Base-by-base conservation (phyloP, 257 asterid genomes). In the Eucommia ulmoides region DNA sequence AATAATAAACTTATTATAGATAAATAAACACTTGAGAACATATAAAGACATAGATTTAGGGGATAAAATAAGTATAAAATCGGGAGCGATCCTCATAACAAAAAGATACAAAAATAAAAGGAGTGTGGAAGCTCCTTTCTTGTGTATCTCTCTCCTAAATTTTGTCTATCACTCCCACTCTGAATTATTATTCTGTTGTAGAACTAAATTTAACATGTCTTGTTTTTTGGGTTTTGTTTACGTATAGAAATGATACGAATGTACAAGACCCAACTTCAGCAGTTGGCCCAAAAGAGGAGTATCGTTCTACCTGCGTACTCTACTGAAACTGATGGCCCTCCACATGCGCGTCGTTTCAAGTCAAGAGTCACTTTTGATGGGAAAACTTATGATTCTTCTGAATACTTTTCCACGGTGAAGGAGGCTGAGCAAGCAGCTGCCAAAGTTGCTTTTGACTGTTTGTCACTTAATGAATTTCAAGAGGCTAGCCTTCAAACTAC, bases 391-490 rank as follows among this genome's bases (percentile, higher is more conserved):
- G 84, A 56, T 53, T 60, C 82, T 3, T 9, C n/a, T 12, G 84
- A 74, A 61, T 74, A 56, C 56, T 83, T 70, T 29, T 12, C 75
- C 16, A 80, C 94, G 15, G 10, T 87, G 41, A 87, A 80, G 70
- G 93, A 83, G 48, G 89, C 93, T 53, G 93, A 83, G 61, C 93
- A 78, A 54, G 83, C 94, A 24, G 93, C 81, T 42, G 96, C 95
- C 5, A 88, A 74, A 70, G 74, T 67, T 53, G 96, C 96, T 53
- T 78, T 89, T 55, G 81, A 78, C 29, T 50, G 64, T 15, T 57
- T 88, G 50, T 65, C 77, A 1, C 56, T 53, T 42, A 67, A 60
- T 50, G 73, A 53, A 22, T 58, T 53, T 71, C 84, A 69, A 52
- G 84, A 83, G 93, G 97, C 59, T 22, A 73, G 81, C 70, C 48